Base-by-base conservation (phyloP, 768 basidiomycete species). In the Podaxis pistillaris region DNA sequence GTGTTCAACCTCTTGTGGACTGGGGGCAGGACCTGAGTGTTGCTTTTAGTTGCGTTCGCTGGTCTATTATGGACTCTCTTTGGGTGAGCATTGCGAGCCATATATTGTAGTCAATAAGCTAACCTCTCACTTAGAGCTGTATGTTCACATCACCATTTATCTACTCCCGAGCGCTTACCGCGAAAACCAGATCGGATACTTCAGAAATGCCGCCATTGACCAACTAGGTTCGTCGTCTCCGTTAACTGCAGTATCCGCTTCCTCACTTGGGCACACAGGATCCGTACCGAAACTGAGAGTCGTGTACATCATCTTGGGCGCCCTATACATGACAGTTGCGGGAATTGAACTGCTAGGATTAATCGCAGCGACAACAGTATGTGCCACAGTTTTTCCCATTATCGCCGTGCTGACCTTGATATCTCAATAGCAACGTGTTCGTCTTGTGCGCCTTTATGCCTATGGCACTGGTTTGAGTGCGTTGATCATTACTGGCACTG, bases 291-390 rank as follows among this genome's bases (percentile, higher is more conserved):
- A 76, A 69, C 75, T 91, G 2, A 83, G 79, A 0, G 78, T 79
- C 1, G 76, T 89, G 60, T 81, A 83, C 7, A 79, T 91, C 38
- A 80, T 83, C 1, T 76, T 91, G 57, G 90, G 89, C 2, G 75
- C 79, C 6, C 53, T 90, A 46, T 89, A 85, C 70, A 78, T 83
- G 57, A 73, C 70, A 0, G 75, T 83, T 7, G 77, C 79, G 26
- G 76, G 68, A 1, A 84, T 91, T 47, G 83, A 87, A 65, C 76
- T 80, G 53, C 83, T 85, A 38, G 91, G 90, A 15, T 47, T 88
- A 1, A 68, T 76, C 6, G 83, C 84, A 17, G 83, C 84, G 3
- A 56, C 54, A 0, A 73, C 73, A 60, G 90, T 91, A 62, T 15
- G 87, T 78, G 30, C 26, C 38, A 2, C 37, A 28, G 44, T 11